These are phyloP conservation scores for Coix lacrymajobi DNA, from an alignment of 176 grass and related monocot species.

Conservation along the genomic window DNA sequence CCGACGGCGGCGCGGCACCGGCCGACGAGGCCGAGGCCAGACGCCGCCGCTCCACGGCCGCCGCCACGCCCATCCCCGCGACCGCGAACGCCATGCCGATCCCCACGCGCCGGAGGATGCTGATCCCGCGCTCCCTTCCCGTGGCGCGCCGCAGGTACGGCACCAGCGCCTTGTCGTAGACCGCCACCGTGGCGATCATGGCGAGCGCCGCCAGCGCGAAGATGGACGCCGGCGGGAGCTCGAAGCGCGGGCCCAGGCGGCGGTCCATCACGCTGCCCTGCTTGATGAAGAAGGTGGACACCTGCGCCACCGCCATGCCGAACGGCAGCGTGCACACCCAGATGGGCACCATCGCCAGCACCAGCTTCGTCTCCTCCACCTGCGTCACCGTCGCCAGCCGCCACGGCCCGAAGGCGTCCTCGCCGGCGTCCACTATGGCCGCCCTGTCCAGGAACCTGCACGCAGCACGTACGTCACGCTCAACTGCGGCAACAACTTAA, in stretches of 20 bases:
- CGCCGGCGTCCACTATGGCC: slow-evolving; percentile 52
- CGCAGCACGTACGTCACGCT: neutral
- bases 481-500: too few relatives aligned
- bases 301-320: slow-evolving; percentile 51
- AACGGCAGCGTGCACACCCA: slow-evolving; percentile 71
- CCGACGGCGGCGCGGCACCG: neutral
- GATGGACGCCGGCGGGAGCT: slow-evolving; percentile 59
- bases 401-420: slow-evolving; percentile 36
- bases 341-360: slow-evolving; percentile 67
- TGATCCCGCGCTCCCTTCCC: slow-evolving; percentile 61
- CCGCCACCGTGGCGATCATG: slow-evolving; percentile 54
- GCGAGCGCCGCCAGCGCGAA: slow-evolving; percentile 45
- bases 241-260: slow-evolving; percentile 38
- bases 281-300: slow-evolving; percentile 89
- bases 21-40: neutral
- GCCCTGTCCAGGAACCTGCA: slow-evolving; percentile 76
- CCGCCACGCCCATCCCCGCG: slow-evolving; percentile 38
- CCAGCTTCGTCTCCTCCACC: slow-evolving; percentile 88
- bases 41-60: slow-evolving; percentile 45
- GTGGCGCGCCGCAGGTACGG: slow-evolving; percentile 47
- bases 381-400: slow-evolving; percentile 74
- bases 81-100: slow-evolving; percentile 50
- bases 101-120: slow-evolving; percentile 67
- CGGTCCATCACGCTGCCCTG: slow-evolving; percentile 74
- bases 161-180: slow-evolving; percentile 65